Evolutionary conservation across 345 rosid genomes (phyloP).

Genomic region (Odontarrhena argentea): DNA sequence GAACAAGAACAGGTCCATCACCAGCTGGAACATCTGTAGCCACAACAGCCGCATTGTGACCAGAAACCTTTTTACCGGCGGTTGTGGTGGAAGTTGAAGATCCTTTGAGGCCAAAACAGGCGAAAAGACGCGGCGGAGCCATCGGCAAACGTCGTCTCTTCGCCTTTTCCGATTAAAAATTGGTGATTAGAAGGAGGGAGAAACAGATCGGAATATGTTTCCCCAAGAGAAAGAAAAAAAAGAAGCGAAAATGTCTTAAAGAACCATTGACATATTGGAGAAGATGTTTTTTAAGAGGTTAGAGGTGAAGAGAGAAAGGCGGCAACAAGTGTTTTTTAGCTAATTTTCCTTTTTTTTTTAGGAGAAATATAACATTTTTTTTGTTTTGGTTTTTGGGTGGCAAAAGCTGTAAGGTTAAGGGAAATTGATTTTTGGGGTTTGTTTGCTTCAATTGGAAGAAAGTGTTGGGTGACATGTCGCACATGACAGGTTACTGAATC

Average conservation of each 20-base stretch:
- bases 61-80: slow-evolving; percentile 20
- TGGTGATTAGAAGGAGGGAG: slow-evolving; percentile 25
- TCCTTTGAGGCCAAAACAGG: slow-evolving; percentile 55
- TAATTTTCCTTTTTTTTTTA: not conserved
- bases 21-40: slow-evolving; percentile 46
- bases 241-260: slow-evolving; percentile 7
- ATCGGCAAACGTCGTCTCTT: slow-evolving; percentile 31
- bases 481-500: slow-evolving; percentile 35
- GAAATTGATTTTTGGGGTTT: not conserved
- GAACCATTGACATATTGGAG: slow-evolving; percentile 17
- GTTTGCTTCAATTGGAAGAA: slow-evolving; percentile 23
- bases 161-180: slow-evolving; percentile 28
- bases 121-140: slow-evolving; percentile 72
- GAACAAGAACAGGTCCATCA: slow-evolving; percentile 65
- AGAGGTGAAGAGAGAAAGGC: slow-evolving; percentile 51
- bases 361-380: too few relatives aligned
- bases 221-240: slow-evolving; percentile 26
- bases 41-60: slow-evolving; percentile 21
- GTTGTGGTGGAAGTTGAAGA: slow-evolving; percentile 32
- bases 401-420: slow-evolving; percentile 28
- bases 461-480: slow-evolving; percentile 39
- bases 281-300: slow-evolving; percentile 18
- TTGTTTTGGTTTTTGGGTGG: not conserved
- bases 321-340: slow-evolving; percentile 33
- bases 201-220: slow-evolving; percentile 31